A percentile compares a stretch with the other conserved stretches of the same genome.
Evolutionary conservation across 352 stramenopile genomes (phyloP).

Genomic region (Pythium brassicae): DNA sequence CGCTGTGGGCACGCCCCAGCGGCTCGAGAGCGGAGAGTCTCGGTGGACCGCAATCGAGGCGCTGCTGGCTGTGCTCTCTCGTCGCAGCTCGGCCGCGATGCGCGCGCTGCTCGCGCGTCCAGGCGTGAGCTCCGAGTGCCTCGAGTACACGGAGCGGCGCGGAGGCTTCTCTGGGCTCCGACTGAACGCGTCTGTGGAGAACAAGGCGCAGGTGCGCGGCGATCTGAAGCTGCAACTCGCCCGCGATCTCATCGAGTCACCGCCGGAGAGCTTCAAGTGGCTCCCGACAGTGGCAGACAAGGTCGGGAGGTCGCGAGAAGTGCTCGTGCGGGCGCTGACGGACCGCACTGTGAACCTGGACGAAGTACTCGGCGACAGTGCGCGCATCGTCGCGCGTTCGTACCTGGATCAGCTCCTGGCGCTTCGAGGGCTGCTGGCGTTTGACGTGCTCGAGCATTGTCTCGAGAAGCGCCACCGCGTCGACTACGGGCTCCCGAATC

Average conservation of each 20-base stretch:
- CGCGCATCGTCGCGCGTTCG: conserved; percentile 9
- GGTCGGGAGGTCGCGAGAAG: conserved; percentile 4
- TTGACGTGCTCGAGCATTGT: conserved; percentile 74
- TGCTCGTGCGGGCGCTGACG: conserved; percentile 29
- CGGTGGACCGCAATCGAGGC: conserved; percentile 55
- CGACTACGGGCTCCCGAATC: conserved; percentile 60
- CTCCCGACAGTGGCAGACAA: conserved; percentile 24
- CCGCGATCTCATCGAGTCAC: conserved; percentile 50
- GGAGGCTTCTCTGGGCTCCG: conserved; percentile 42
- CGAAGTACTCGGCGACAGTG: conserved; percentile 13
- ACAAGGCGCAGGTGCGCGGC: conserved; percentile 11
- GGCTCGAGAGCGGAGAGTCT: conserved; percentile 38
- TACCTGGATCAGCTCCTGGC: conserved; percentile 48
- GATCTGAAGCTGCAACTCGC: conserved; percentile 39
- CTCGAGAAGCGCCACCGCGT: conserved; percentile 83
- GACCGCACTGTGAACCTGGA: conserved; percentile 26
- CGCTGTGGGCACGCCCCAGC: conserved; percentile 45
- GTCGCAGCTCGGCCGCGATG: conserved; percentile 17
- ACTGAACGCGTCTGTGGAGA: conserved; percentile 20
- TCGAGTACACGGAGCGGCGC: conserved; percentile 28
- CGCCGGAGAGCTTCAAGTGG: conserved; percentile 69
- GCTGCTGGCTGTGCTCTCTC: conserved; percentile 20
- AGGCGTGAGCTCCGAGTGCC: conserved; percentile 26
- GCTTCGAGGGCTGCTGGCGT: conserved; percentile 68
- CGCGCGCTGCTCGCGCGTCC: conserved; percentile 30